These are phyloP conservation scores for Bryoglossum gracile DNA, from an alignment of 495 filamentous ascomycete species.

Conservation along the genomic window DNA sequence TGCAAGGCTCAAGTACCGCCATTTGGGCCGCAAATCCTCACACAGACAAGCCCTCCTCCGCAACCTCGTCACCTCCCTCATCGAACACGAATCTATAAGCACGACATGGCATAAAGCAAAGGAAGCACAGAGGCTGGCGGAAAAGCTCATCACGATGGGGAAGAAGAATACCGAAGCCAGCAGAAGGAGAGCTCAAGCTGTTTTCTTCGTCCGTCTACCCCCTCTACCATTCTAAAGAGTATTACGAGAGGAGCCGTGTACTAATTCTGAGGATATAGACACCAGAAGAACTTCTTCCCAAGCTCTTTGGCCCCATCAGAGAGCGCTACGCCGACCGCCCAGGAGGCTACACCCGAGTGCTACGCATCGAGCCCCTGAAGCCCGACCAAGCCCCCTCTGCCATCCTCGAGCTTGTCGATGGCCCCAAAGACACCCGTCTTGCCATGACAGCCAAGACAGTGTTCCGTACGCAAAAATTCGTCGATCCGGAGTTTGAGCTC, in stretches of 20 bases:
- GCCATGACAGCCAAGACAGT: conserved; percentile 80
- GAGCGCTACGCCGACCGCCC: conserved; percentile 72
- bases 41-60: conserved; percentile 91
- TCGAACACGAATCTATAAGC: conserved; percentile 83
- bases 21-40: conserved; percentile 72
- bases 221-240: no score
- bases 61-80: conserved; percentile 92
- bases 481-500: no score
- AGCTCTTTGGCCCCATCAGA: conserved; percentile 77
- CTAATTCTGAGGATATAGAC: no score
- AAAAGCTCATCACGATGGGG: conserved; percentile 85
- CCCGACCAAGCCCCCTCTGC: conserved; percentile 78
- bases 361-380: conserved; percentile 69
- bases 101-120: conserved; percentile 97
- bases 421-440: conserved; percentile 91
- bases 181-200: conserved; percentile 55
- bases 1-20: conserved; percentile 75
- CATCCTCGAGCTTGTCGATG: conserved; percentile 95
- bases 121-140: conserved; percentile 86
- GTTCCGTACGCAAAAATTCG: conserved; percentile 50
- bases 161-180: conserved; percentile 83
- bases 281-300: conserved; percentile 54
- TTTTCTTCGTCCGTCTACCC: conserved; percentile 69
- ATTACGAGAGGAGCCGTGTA: no score
- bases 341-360: conserved; percentile 90